Conservation (phyloP, 306 rosid species). For the Psophocarpus tetragonolobus region DNA sequence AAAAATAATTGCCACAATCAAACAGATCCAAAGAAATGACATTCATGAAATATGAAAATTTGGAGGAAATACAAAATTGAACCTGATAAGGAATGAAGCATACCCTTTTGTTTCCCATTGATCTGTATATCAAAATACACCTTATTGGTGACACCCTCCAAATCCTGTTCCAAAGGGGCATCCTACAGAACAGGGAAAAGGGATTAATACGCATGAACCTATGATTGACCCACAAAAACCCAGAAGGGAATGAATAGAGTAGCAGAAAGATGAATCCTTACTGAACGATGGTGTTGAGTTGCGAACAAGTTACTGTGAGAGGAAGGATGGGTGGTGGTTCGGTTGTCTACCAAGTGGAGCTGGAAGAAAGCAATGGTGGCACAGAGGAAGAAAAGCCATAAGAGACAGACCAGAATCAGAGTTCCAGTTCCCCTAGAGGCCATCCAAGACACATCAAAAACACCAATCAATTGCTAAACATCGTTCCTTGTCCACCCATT, state of each 20-base stretch:
- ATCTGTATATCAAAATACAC: constrained; percentile 49
- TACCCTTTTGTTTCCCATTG: constrained; percentile 43
- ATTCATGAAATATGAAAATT: neutral
- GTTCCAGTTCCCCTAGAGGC: constrained; percentile 30
- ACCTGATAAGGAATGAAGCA: neutral
- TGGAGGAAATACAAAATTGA: neutral
- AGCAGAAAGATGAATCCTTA: constrained; percentile 9
- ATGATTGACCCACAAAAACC: neutral
- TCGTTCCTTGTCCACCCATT: neutral
- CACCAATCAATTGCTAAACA: neutral
- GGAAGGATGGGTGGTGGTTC: neutral
- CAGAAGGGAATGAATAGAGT: neutral
- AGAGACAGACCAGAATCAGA: neutral
- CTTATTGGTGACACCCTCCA: constrained; percentile 46
- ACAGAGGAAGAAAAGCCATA: constrained; percentile 48
- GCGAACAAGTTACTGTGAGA: neutral
- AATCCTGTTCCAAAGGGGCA: constrained; percentile 35
- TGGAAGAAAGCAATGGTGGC: constrained; percentile 51
- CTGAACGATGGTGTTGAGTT: constrained; percentile 5
- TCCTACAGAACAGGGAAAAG: constrained; percentile 3
- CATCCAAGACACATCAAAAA: constrained; percentile 19
- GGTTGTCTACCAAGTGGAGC: constrained; percentile 40
- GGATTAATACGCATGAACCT: neutral
- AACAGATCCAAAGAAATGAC: neutral
- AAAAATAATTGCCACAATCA: neutral